Base-by-base conservation (phyloP, 2,329 filamentous ascomycete genomes). In the Botrytis fragariae region DNA sequence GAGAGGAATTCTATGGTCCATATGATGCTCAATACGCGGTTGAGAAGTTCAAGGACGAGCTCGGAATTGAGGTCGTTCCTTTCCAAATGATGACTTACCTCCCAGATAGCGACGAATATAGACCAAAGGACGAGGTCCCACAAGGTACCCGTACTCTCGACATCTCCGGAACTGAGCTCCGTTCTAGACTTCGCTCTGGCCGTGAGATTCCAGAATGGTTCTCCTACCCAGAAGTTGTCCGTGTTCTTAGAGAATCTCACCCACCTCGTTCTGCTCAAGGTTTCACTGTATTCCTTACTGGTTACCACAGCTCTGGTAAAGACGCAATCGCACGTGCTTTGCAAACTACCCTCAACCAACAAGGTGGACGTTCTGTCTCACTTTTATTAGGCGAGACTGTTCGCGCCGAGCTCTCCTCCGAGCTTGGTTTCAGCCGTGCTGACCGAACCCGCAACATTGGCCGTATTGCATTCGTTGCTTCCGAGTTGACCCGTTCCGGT, bases 21-120 rank as follows among this genome's bases (percentile, higher is more conserved):
- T 99, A 99, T 84, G 96, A 99, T 81, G 96, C 96, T 20, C 96
- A 99, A 87, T 88, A 95, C 81, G 93, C 95, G 39, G 95, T 99
- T 74, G 94, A 98, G 88, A 94, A 97, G 87, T 97, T 98, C 90
- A 92, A 91, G 82, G 90, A 94, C 78, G 96, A 99, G 89, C 93
- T 99, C 75, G 96, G 95, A 80, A 99, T 99, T 82, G 94, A 98
- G 86, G 96, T 99, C 81, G 96, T 99, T 77, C 94, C 96, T 78
- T 99, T 99, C 92, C 95, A 98, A 87, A 94, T 97, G 90, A 97
- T 99, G 92, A 98, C 97, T 76, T 99, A 98, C 86, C 92, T 98
- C 74, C 96, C 96, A 78, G 96, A 98, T 85, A 91, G 90, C 82
- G 96, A 99, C 84, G 96, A 98, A 88, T 99, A 99, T 88, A 90